phyloP scores from a whole-genome alignment of 441 rosid species.

The Euphorbia celastroides region DNA sequence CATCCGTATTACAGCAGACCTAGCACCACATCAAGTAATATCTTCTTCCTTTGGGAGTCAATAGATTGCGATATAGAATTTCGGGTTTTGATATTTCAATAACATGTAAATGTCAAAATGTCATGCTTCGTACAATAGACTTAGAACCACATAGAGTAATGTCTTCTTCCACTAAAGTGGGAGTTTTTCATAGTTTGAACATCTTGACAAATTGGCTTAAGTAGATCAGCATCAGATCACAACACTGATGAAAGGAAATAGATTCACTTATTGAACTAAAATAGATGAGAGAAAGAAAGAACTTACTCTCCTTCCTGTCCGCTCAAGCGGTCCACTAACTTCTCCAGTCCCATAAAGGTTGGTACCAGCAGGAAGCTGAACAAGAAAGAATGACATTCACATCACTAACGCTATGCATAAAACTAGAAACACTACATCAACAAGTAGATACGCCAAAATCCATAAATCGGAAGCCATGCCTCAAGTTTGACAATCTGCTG shows the following conservation, averaged over 20 bases:
- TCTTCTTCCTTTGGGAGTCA: neutral
- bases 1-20: neutral
- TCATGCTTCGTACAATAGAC: neutral
- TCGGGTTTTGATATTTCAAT: neutral
- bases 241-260: neutral
- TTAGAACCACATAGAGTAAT: neutral
- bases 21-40: neutral
- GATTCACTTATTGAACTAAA: neutral
- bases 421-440: neutral
- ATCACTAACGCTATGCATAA: neutral
- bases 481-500: slow-evolving; percentile 66
- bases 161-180: neutral
- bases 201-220: neutral
- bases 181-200: neutral
- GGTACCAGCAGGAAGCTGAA: slow-evolving; percentile 74
- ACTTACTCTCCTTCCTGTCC: slow-evolving; percentile 86
- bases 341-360: slow-evolving; percentile 96
- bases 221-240: neutral
- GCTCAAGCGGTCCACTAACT: slow-evolving; percentile 94
- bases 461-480: slow-evolving; percentile 47
- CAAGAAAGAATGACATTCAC: slow-evolving; percentile 12
- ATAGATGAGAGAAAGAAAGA: neutral
- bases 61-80: neutral
- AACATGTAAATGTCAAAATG: neutral
- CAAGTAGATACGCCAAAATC: no score